A percentile compares a stretch with the other conserved stretches of the same genome.
Conservation (phyloP, 495 filamentous ascomycete genomes). For the Clohesyomyces aquaticus region DNA sequence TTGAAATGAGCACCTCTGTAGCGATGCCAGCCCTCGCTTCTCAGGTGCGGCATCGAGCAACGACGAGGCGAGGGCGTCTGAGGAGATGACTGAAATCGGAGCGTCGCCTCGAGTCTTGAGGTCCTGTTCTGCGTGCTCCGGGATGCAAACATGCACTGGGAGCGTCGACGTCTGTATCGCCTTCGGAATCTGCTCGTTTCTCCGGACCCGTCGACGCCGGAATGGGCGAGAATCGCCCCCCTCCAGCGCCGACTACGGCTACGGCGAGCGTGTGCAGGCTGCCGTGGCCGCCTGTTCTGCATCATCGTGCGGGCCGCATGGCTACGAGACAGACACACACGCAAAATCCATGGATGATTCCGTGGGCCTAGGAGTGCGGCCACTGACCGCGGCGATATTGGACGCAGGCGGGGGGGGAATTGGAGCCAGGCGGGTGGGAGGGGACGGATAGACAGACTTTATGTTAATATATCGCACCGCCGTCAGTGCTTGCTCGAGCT, state of each 20-base stretch:
- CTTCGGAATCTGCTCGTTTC: constrained; percentile 37
- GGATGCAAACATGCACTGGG: too few relatives aligned
- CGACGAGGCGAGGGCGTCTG: background rate
- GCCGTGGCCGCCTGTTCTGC: constrained; percentile 30
- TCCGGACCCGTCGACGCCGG: constrained; percentile 20
- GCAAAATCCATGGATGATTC: background rate
- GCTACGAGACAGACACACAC: constrained; percentile 6
- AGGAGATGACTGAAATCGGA: too few relatives aligned
- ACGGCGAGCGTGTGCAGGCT: constrained; percentile 11
- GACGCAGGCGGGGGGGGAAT: constrained; percentile 15
- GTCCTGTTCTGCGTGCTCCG: constrained; percentile 8
- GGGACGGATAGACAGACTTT: too few relatives aligned
- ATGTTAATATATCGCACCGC: too few relatives aligned
- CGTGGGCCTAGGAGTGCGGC: background rate
- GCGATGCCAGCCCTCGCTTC: background rate
- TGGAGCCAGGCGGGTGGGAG: too few relatives aligned
- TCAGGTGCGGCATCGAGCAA: background rate
- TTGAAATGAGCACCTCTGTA: background rate
- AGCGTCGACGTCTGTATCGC: constrained; percentile 9
- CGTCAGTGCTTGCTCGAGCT: too few relatives aligned
- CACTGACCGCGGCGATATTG: constrained; percentile 3
- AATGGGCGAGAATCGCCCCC: constrained; percentile 15
- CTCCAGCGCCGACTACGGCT: background rate
- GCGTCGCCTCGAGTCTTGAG: too few relatives aligned
- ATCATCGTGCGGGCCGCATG: constrained; percentile 31